These are phyloP conservation scores for Glaciozyma antarctica DNA, from an alignment of 768 basidiomycete species.

Conservation along the genomic window DNA sequence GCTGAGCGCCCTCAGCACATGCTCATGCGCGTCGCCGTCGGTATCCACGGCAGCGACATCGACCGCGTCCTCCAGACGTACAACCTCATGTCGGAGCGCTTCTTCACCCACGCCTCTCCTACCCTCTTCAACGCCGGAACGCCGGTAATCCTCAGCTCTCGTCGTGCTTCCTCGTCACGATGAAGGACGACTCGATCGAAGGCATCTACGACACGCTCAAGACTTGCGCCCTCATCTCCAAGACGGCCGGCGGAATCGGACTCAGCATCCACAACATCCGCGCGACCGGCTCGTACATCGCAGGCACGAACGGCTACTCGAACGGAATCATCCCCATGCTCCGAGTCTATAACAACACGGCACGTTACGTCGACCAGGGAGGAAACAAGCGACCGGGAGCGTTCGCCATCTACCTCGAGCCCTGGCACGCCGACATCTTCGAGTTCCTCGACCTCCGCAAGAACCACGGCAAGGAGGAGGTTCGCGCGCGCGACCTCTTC, in stretches of 20 bases:
- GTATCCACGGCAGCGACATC: conserved; percentile 83
- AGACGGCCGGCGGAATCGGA: conserved; percentile 97
- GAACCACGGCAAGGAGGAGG: conserved; percentile 98
- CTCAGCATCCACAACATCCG: conserved; percentile 92
- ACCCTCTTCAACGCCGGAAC: conserved; percentile 98
- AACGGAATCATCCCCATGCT: conserved; percentile 99
- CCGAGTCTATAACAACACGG: conserved; percentile 92
- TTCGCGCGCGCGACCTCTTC: conserved; percentile 90
- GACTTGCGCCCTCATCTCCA: conserved; percentile 97
- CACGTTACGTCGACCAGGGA: conserved; percentile 87
- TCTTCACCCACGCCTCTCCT: conserved; percentile 96
- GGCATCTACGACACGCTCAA: conserved; percentile 99
- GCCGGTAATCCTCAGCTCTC: conserved; percentile 82
- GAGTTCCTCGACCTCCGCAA: conserved; percentile 96
- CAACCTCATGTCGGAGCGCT: conserved; percentile 78
- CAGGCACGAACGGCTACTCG: conserved; percentile 96
- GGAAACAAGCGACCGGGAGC: conserved; percentile 99
- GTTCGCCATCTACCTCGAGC: conserved; percentile 96
- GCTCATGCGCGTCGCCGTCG: conserved; percentile 98
- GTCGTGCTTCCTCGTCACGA: conserved; percentile 93
- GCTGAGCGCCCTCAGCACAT: conserved; percentile 98
- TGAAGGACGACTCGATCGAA: conserved; percentile 98
- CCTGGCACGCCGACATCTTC: conserved; percentile 96
- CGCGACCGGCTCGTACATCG: conserved; percentile 91
- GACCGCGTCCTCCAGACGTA: conserved; percentile 78